phyloP scores from a whole-genome alignment of 192 early-diverging fungal genomes.

The Entomortierella chlamydospora region DNA sequence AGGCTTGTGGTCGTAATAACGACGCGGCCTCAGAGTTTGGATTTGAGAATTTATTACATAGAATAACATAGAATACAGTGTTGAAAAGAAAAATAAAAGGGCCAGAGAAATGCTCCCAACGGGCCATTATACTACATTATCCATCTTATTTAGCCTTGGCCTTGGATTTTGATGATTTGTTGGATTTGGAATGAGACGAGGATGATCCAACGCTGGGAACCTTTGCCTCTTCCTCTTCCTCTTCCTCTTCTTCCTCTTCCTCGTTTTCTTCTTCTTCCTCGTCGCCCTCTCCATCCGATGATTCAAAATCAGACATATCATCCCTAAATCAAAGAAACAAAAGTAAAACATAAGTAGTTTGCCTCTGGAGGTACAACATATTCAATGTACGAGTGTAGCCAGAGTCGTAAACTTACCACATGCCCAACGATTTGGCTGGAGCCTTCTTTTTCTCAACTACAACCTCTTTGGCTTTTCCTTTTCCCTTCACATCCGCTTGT shows the following conservation, averaged over 20 bases:
- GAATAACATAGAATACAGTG: background rate
- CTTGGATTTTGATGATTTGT: conserved; percentile 6
- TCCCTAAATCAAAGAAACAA: conserved; percentile 26
- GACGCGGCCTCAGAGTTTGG: too few species aligned
- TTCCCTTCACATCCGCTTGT: conserved; percentile 15
- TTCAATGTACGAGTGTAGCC: background rate
- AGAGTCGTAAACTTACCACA: conserved; percentile 30
- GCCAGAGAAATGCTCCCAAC: background rate
- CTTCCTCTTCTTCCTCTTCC: conserved; percentile 30
- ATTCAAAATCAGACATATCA: conserved; percentile 52
- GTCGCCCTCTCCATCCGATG: conserved; percentile 37
- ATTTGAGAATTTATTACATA: too few species aligned
- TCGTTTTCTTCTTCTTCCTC: conserved; percentile 32
- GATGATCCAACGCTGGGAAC: conserved; percentile 34
- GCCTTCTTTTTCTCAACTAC: conserved; percentile 22
- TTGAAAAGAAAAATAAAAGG: background rate
- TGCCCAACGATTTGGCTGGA: conserved; percentile 30
- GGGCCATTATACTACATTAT: background rate
- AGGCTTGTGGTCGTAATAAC: too few species aligned
- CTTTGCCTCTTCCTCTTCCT: conserved; percentile 26
- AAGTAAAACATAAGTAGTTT: background rate
- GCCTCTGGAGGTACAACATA: background rate
- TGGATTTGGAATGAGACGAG: conserved; percentile 4
- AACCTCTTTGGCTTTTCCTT: conserved; percentile 37
- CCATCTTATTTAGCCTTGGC: conserved; percentile 14